phyloP scores from a whole-genome alignment of 352 stramenopile genomes.

The Thraustochytrium striatum region DNA sequence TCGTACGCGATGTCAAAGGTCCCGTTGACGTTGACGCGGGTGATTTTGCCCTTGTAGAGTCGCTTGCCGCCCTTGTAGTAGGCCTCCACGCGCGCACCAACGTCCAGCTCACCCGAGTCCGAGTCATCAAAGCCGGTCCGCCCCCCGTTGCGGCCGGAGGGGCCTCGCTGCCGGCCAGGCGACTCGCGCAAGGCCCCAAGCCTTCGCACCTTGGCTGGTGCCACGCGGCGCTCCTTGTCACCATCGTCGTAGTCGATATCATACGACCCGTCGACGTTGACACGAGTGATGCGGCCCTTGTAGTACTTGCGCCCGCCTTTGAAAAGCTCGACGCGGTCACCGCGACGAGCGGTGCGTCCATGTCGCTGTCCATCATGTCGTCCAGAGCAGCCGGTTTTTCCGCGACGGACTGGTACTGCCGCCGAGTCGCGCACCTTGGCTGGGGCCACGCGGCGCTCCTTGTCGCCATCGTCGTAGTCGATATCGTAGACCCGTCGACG shows the following conservation, averaged over 20 bases:
- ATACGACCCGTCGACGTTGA: conserved; percentile 63
- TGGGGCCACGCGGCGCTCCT: conserved; percentile 58
- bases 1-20: conserved; percentile 72
- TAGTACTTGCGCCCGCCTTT: conserved; percentile 63
- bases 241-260: conserved; percentile 68
- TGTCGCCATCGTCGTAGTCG: conserved; percentile 72
- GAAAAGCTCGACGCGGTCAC: conserved; percentile 61
- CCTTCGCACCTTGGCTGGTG: conserved; percentile 57
- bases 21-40: conserved; percentile 61
- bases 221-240: conserved; percentile 65
- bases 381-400: not conserved
- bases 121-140: not conserved
- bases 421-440: conserved; percentile 54
- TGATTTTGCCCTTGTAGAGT: conserved; percentile 72
- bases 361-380: conserved; percentile 53
- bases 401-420: not conserved
- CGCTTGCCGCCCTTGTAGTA: conserved; percentile 63
- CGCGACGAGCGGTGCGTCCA: conserved; percentile 62
- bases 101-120: not conserved
- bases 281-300: conserved; percentile 63
- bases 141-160: not conserved
- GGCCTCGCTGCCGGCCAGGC: not conserved
- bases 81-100: conserved; percentile 59
- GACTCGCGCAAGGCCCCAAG: not conserved
- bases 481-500: conserved; percentile 67